Base-by-base conservation (phyloP, 1,139 yeast species). In the Meyerozyma carpophila region DNA sequence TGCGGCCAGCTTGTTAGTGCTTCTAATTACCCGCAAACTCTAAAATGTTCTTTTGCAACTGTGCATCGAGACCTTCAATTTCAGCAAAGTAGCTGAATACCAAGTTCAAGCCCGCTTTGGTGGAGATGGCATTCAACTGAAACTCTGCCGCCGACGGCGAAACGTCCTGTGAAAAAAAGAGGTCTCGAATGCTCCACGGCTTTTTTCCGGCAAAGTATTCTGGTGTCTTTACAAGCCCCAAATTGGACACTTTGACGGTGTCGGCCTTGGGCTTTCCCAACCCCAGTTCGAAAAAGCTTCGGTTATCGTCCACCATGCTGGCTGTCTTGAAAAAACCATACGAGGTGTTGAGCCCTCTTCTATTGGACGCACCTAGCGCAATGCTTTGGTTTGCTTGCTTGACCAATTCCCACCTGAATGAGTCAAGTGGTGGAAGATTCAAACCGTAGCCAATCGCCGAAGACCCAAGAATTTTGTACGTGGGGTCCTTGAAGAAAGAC, bases 121-220 rank as follows among this genome's bases (percentile, higher is more conserved):
- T 62, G n/a, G 70, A 61, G 5, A 70, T 54, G 8, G 65, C 56
- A 44, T 54, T 62, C 21, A 70, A 47, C 62, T 66, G 62, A 45
- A 70, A 66, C 31, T 71, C 75, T 8, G 70, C 51, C 1, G 71
- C 68, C 2, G 56, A 49, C 1, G 71, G 65, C 2, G 73, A 64
- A 42, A 69, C 42, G 45, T 68, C 73, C 47, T 71, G 77, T 1
- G 70, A 55, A 48, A 71, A 71, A 1, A 66, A 52, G 56, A 70
- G 50, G 43, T 70, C 62, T 1, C 48, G 52, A 13, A 71, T 56
- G 1, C 55, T 54, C 68, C 66, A 65, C 9, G 46, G 37, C 1
- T 38, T 39, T n/a, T 36, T 42, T 13, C 45, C 46, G 1, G 24
- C 32, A 3, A 47, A 8, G 16, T 24, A n/a, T 3, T 29, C 21